Evolutionary conservation across 1,284 basidiomycete species (phyloP).

Genomic region (Takashimella tepidaria): DNA sequence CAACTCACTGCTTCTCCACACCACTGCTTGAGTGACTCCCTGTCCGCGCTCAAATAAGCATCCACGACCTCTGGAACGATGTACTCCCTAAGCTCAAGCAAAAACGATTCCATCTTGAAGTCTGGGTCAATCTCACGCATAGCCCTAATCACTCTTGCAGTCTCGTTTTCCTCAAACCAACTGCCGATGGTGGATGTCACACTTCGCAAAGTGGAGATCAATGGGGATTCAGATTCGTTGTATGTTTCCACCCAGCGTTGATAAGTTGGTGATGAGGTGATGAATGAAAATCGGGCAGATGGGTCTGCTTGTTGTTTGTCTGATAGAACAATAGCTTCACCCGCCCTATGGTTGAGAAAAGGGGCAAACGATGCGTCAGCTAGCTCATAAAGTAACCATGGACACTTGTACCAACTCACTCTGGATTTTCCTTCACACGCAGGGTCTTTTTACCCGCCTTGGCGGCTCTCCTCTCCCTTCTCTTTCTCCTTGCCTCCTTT

Average conservation of each 20-base stretch:
- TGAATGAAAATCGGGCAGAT: conserved; percentile 54
- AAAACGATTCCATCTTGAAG: conserved; percentile 81
- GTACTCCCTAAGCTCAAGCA: conserved; percentile 89
- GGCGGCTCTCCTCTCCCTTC: conserved; percentile 66
- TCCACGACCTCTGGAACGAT: conserved; percentile 97
- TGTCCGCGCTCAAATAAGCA: conserved; percentile 85
- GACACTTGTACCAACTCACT: no score
- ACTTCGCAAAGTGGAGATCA: conserved; percentile 72
- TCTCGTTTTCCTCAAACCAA: conserved; percentile 94
- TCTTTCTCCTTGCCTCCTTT: conserved; percentile 72
- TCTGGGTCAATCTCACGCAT: conserved; percentile 82
- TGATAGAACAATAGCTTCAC: conserved; percentile 74
- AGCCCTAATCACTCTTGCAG: conserved; percentile 80
- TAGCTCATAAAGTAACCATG: no score
- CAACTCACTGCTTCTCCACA: conserved; percentile 87
- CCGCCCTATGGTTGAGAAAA: conserved; percentile 60
- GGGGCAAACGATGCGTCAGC: no score
- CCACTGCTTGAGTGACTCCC: conserved; percentile 81
- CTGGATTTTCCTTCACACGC: conserved; percentile 63
- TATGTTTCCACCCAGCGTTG: conserved; percentile 59
- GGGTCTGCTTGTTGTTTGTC: conserved; percentile 39
- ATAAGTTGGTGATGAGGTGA: conserved; percentile 57
- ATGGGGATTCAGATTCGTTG: conserved; percentile 89
- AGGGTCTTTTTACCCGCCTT: conserved; percentile 69
- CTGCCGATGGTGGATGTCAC: conserved; percentile 83